phyloP scores from a whole-genome alignment of 176 grass and related monocot genomes.

The Pharus latifolius region DNA sequence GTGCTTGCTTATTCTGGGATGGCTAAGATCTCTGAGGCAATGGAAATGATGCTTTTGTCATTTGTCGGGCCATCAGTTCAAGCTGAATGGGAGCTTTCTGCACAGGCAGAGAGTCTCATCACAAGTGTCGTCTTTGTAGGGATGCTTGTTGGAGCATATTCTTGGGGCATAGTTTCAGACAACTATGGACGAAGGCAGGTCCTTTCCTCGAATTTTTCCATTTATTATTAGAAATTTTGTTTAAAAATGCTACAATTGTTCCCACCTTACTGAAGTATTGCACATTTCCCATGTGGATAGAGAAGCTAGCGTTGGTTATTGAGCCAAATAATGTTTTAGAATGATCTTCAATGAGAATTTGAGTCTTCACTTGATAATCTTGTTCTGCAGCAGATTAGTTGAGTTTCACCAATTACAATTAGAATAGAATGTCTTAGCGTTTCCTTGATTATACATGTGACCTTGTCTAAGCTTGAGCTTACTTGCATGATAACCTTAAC shows the following conservation, averaged over 20 bases:
- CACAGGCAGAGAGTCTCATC: slow-evolving; percentile 75
- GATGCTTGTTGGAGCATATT: slow-evolving; percentile 89
- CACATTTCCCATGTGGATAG: background rate
- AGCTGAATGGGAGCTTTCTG: slow-evolving; percentile 73
- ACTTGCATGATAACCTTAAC: background rate
- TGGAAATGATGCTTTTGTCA: slow-evolving; percentile 98
- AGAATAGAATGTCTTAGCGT: background rate
- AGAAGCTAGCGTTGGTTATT: background rate
- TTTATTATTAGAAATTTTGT: background rate
- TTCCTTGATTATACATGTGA: background rate
- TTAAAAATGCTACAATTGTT: background rate
- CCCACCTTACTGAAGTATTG: background rate
- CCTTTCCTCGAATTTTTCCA: slow-evolving; percentile 2
- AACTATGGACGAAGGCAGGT: slow-evolving; percentile 79
- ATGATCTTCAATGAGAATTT: background rate
- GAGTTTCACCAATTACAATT: slow-evolving; percentile 5
- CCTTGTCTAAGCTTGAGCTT: background rate
- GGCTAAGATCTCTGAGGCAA: slow-evolving; percentile 93
- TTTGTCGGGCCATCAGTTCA: slow-evolving; percentile 90
- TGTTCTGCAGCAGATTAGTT: background rate
- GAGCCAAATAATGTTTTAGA: background rate
- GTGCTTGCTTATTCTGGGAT: slow-evolving; percentile 88
- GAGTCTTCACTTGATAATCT: background rate
- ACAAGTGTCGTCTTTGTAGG: slow-evolving; percentile 93
- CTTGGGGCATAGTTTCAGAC: slow-evolving; percentile 90